phyloP scores from a whole-genome alignment of 805 yeast species.

The Candida coquimbonensis region DNA sequence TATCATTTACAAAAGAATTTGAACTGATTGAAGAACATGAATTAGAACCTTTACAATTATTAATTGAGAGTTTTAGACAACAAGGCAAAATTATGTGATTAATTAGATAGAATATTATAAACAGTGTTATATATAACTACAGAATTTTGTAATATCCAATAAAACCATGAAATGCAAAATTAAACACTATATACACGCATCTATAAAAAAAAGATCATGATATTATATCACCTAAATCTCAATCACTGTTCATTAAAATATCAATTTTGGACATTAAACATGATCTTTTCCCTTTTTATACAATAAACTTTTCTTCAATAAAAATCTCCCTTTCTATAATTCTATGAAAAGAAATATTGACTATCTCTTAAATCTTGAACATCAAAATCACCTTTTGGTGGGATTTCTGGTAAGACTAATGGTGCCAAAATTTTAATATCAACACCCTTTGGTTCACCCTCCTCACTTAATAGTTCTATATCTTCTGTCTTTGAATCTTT shows the following conservation, averaged over 20 bases:
- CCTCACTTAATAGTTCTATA: neutral
- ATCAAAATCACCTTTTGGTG: slow-evolving; percentile 78
- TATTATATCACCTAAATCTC: no score
- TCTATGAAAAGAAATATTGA: slow-evolving; percentile 61
- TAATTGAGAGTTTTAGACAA: slow-evolving; percentile 72
- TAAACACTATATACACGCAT: no score
- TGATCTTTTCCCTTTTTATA: no score
- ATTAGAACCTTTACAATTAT: slow-evolving; percentile 65
- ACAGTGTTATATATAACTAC: no score
- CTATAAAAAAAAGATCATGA: no score
- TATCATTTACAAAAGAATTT: slow-evolving; percentile 81
- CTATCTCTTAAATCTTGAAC: slow-evolving; percentile 67
- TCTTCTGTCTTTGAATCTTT: slow-evolving; percentile 8
- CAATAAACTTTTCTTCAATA: no score
- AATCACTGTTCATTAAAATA: no score
- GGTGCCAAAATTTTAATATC: slow-evolving; percentile 48
- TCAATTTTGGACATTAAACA: no score
- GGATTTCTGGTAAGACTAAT: slow-evolving; percentile 62
- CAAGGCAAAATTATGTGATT: slow-evolving; percentile 65
- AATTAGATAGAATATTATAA: no score
- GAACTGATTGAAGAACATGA: slow-evolving; percentile 74
- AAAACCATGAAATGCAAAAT: no score
- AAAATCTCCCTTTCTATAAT: neutral
- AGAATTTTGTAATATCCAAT: no score
- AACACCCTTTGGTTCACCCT: slow-evolving; percentile 10